Conservation (phyloP, 2,329 filamentous ascomycete genomes). For the Aspergillus felis region DNA sequence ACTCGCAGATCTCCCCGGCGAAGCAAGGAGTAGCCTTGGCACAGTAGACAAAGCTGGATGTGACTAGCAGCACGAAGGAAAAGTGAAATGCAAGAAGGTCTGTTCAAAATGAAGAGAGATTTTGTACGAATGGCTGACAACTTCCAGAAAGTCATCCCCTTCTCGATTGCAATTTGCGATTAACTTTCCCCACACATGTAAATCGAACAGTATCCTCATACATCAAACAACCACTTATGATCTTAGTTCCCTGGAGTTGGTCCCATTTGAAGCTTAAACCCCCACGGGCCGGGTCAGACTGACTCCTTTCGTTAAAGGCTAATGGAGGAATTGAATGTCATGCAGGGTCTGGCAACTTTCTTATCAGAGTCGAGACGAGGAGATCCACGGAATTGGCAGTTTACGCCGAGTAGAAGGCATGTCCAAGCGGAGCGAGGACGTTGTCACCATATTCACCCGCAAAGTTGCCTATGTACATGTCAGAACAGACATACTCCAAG, state of each 20-base stretch:
- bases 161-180: background rate
- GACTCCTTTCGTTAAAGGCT: background rate
- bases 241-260: background rate
- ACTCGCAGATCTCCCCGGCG: background rate
- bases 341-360: background rate
- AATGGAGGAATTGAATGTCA: background rate
- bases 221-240: background rate
- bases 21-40: background rate
- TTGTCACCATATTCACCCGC: constrained; percentile 52
- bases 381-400: constrained; percentile 1
- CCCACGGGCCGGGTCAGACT: background rate
- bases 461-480: constrained; percentile 49
- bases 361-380: constrained; percentile 4
- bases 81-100: background rate
- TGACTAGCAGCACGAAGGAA: background rate
- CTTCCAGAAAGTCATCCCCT: background rate
- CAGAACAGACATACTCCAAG: constrained; percentile 12
- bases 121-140: background rate
- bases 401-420: constrained; percentile 33
- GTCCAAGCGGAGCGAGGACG: constrained; percentile 42
- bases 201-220: background rate
- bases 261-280: background rate
- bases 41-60: background rate
- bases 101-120: background rate
- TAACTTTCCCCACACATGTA: background rate